Percentiles rank a stretch among this genome's conserved stretches.
These are phyloP conservation scores for Helminthosporium solani DNA, from an alignment of 2,329 filamentous ascomycete species.

Conservation along the genomic window DNA sequence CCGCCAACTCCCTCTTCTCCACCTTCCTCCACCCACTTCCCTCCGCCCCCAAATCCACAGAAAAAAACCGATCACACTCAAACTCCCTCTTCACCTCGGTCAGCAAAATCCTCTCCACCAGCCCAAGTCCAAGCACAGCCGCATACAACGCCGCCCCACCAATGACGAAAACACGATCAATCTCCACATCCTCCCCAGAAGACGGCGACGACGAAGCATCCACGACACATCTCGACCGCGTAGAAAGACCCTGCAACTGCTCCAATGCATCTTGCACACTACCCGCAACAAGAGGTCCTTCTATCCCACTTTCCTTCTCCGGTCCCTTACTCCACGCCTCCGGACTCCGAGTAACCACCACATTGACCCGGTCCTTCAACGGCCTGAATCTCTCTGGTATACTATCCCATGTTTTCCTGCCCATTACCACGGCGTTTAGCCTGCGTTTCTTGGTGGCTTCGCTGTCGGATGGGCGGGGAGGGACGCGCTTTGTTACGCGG, in stretches of 20 bases:
- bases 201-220: neutral
- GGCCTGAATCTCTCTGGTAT: constrained; percentile 80
- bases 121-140: constrained; percentile 61
- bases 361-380: constrained; percentile 75
- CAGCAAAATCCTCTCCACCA: constrained; percentile 65
- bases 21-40: constrained; percentile 55
- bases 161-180: constrained; percentile 70
- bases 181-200: neutral
- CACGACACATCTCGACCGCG: too few relatives aligned
- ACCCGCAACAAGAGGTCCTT: constrained; percentile 56
- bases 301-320: constrained; percentile 1
- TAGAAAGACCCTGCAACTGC: constrained; percentile 8
- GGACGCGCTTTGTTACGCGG: constrained; percentile 74
- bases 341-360: constrained; percentile 68
- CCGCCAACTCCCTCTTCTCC: constrained; percentile 56
- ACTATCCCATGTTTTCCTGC: constrained; percentile 93
- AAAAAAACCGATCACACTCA: constrained; percentile 76
- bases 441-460: constrained; percentile 10
- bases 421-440: constrained; percentile 82
- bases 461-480: constrained; percentile 18
- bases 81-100: constrained; percentile 69
- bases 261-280: constrained; percentile 47
- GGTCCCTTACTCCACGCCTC: constrained; percentile 8
- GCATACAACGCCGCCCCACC: constrained; percentile 86
- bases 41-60: constrained; percentile 51